Conservation (phyloP, 225 moss, liverwort and hornwort species). For the Bryoerythrophyllum caledonicum region DNA sequence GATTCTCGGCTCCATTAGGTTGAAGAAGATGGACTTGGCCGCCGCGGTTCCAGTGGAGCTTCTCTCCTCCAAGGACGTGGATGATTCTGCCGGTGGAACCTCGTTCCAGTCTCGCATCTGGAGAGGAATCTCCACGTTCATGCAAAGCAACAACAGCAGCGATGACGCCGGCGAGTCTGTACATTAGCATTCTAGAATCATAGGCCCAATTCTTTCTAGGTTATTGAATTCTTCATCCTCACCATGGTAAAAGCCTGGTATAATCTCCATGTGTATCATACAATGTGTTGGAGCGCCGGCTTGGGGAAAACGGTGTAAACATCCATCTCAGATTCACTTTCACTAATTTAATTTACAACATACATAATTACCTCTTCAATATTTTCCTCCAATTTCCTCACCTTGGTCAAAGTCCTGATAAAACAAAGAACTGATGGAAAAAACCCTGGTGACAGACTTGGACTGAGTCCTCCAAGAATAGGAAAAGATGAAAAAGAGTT, state of each 20-base stretch:
- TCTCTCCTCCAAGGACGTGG: conserved; percentile 33
- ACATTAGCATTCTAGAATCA: conserved; percentile 19
- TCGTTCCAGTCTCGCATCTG: conserved; percentile 64
- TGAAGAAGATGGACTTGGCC: conserved; percentile 58
- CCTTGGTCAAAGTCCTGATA: no score
- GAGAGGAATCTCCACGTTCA: conserved; percentile 64
- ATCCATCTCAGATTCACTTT: background rate
- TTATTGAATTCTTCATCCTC: conserved; percentile 22
- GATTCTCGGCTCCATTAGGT: conserved; percentile 69
- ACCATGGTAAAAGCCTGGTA: background rate
- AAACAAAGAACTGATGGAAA: background rate
- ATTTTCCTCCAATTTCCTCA: no score
- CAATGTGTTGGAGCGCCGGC: conserved; percentile 32
- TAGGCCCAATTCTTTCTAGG: conserved; percentile 26
- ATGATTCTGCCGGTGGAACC: conserved; percentile 32
- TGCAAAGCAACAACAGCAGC: conserved; percentile 37
- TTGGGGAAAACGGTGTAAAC: conserved; percentile 17
- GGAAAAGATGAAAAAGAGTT: background rate
- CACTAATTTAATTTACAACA: background rate
- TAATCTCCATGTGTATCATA: conserved; percentile 35
- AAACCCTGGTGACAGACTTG: no score
- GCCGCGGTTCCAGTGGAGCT: conserved; percentile 60
- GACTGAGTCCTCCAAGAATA: background rate
- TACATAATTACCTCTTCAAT: no score
- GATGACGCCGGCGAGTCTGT: conserved; percentile 44